A percentile compares a stretch with the other conserved stretches of the same genome.
Conservation (phyloP, 768 basidiomycete species). For the Terana coerulea region DNA sequence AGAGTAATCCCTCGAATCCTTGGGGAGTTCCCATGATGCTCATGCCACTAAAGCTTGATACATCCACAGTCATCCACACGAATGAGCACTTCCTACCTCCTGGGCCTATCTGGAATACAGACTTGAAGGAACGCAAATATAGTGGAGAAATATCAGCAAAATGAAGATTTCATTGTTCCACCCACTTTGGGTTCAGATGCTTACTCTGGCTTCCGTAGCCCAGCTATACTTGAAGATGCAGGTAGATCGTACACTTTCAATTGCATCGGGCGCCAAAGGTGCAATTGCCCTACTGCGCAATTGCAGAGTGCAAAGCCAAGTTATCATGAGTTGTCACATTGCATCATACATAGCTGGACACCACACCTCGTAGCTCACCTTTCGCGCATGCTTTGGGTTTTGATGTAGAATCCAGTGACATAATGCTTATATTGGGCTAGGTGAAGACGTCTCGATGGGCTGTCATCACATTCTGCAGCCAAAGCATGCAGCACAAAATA, state of each 20-base stretch:
- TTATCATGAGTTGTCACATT: too few species aligned
- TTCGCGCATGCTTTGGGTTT: neutral
- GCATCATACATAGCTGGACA: neutral
- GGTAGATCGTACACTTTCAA: neutral
- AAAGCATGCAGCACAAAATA: neutral
- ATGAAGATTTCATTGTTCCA: neutral
- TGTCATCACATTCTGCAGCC: neutral
- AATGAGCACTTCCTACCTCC: neutral
- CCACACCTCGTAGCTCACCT: neutral
- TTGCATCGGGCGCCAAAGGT: neutral
- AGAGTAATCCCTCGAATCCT: neutral
- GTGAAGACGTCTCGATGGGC: neutral
- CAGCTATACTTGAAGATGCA: neutral
- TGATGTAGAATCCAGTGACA: neutral
- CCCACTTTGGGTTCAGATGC: neutral
- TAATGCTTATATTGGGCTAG: neutral
- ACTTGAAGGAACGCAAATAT: neutral
- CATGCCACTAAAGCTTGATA: neutral
- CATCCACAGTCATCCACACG: neutral
- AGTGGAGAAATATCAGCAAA: neutral
- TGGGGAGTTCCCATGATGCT: neutral
- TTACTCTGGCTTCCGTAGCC: neutral
- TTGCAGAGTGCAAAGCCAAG: neutral
- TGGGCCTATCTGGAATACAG: neutral
- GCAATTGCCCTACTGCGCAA: neutral